phyloP scores from a whole-genome alignment of 2,329 filamentous ascomycete genomes.

The Alternaria brassicae region DNA sequence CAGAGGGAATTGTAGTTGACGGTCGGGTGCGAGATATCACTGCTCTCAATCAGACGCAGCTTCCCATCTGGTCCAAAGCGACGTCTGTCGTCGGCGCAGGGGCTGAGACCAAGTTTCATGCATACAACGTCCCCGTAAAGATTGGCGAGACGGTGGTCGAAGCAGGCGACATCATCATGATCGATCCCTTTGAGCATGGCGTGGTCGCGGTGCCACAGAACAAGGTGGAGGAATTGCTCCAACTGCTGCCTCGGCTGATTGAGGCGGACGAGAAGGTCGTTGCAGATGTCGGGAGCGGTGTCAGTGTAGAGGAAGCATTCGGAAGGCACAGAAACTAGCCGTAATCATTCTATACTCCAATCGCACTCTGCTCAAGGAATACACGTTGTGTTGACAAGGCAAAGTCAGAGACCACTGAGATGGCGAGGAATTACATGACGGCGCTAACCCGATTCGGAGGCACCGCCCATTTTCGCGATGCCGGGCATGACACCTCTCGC shows the following conservation, averaged over 20 bases:
- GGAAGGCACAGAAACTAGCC: constrained; percentile 56
- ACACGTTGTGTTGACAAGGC: neutral
- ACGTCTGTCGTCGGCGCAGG: constrained; percentile 66
- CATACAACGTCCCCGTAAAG: constrained; percentile 53
- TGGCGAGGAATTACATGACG: constrained; percentile 32
- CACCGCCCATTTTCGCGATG: constrained; percentile 33
- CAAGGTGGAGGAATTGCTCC: constrained; percentile 66
- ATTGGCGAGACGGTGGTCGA: constrained; percentile 50
- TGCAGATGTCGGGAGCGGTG: constrained; percentile 68
- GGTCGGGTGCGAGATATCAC: constrained; percentile 72
- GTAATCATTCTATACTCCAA: neutral
- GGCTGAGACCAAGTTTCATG: constrained; percentile 64
- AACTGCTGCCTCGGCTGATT: constrained; percentile 59
- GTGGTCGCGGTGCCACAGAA: constrained; percentile 71
- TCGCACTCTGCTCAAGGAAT: neutral
- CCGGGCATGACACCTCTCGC: constrained; percentile 25
- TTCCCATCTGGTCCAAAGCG: constrained; percentile 67
- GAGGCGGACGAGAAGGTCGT: constrained; percentile 54
- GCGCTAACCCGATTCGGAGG: constrained; percentile 25
- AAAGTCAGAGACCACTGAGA: constrained; percentile 26
- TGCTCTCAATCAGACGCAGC: constrained; percentile 62
- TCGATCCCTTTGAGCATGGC: constrained; percentile 70
- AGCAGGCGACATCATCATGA: constrained; percentile 70
- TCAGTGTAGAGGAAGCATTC: constrained; percentile 71
- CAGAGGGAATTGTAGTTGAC: constrained; percentile 69